Base-by-base conservation (phyloP, 2,329 filamentous ascomycete genomes). In the Tolypocladium tropicale region DNA sequence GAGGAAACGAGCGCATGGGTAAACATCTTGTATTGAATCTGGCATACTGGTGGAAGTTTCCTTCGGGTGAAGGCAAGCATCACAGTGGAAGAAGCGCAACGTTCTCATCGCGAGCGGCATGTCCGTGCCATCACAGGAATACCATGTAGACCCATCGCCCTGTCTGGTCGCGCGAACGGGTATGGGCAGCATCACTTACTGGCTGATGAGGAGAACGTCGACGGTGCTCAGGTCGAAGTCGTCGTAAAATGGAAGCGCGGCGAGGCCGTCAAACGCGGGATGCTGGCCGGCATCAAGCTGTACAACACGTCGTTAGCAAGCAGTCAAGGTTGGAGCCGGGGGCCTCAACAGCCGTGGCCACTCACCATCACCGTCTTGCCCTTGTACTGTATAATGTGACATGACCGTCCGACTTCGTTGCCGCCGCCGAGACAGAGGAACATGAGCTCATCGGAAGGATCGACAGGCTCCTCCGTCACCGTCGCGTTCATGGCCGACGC, bases 351-450 rank as follows among this genome's bases (percentile, higher is more conserved):
- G 16, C 12, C 2, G 16, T 28, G 23, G 50, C n/a, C 23, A 54
- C 67, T 64, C 77, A 95, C 91, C 94, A 99, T 99, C 63, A 99
- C 90, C 6, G 93, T 97, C 74, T 99, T 99, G 59, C 94, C 94
- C 75, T 97, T 99, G 81, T 99, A 99, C 68, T 97, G 91, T 58
- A 99, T 85, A 64, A 99, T 96, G 70, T 99, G 94, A 72, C 94
- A 97, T 62, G 94, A 97, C 62, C 94, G 82, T 55, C 94, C 94
- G 59, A 99, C 94, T 74, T 99, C 94, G 71, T 96, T 97, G 63
- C 94, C 94, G 59, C 94, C 94, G 59, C 94, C 94, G 39, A 99
- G 77, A 65, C 90, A 95, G 55, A 96, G 81, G 67, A 99, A 99
- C 76, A 91, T 89, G 57, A 99, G 82, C 77, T 97, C 91, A 68